Evolutionary conservation across 2,329 filamentous ascomycete species (phyloP), one percentile per base, ranked within the genome.

Genomic region (Thelonectria blattea): DNA sequence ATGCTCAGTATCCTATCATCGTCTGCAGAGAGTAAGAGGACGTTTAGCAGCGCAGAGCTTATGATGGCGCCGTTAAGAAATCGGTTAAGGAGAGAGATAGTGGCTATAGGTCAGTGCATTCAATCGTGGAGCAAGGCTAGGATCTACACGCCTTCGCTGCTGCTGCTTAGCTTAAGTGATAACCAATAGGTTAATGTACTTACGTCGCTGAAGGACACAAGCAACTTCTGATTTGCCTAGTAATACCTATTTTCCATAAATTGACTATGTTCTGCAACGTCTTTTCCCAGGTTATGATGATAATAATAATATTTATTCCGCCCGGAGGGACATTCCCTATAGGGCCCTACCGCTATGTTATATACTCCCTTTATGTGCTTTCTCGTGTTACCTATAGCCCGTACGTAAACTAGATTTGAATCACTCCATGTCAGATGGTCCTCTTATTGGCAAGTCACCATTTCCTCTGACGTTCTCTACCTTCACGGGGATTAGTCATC

Each of bases 401-500:
- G 34, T 50, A 50, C 30, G 17, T 17, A 50, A 50, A 50, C 47
- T 30, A 50, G 47, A 50, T 50, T 50, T 50, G 30, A 18, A 37
- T 50, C 17, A 50, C 47, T 37, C 30, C 17, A 50, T 50, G 30
- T 50, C 47, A 50, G 47, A 50, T 15, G 30, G 47, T 37, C 47
- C 47, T 37, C 47, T 37, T 50, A 50, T 22, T 50, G 47, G 27
- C 30, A 50, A 37, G 47, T 50, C 47, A 50, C 30, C 9, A 50
- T 22, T 50, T 50, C 47, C 47, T 50, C 47, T 50, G 20, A 50
- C 30, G 30, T 50, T 50, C 47, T 50, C 47, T 50, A 50, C 47
- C 47, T 50, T 50, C 47, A 50, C 30, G 47, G 47, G 30, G 47
- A 50, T 50, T 50, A 50, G 47, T 37, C 30, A 50, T 50, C 47